These are phyloP conservation scores for Paramecium sonneborni DNA, from an alignment of 73 alveolate genomes.

Conservation along the genomic window DNA sequence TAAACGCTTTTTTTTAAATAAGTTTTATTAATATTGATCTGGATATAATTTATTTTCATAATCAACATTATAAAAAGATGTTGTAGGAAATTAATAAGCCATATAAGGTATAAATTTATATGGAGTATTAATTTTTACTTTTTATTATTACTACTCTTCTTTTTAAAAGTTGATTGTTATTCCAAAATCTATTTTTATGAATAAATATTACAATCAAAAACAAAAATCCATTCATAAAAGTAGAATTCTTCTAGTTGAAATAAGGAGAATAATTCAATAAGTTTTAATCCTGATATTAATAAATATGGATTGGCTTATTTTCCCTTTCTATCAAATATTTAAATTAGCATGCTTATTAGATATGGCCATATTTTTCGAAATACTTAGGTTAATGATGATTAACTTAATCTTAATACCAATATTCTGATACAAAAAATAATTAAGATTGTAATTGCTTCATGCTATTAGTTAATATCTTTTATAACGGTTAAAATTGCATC, in stretches of 20 bases:
- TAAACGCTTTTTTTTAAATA: constrained; percentile 37
- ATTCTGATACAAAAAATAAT: constrained; percentile 63
- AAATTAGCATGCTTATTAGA: constrained; percentile 46
- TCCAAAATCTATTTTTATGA: not conserved
- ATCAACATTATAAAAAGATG: constrained; percentile 38
- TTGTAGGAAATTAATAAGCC: constrained; percentile 32
- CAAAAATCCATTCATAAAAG: constrained; percentile 69
- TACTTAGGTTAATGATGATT: constrained; percentile 12
- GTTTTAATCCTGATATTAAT: constrained; percentile 50
- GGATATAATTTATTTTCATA: constrained; percentile 13
- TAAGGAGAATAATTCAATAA: constrained; percentile 55
- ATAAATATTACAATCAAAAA: constrained; percentile 59
- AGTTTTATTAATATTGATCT: constrained; percentile 22
- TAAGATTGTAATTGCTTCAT: constrained; percentile 18
- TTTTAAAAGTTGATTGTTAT: not conserved
- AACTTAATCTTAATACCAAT: constrained; percentile 35
- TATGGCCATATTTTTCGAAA: constrained; percentile 65
- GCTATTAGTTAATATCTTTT: constrained; percentile 39
- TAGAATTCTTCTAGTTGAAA: constrained; percentile 62
- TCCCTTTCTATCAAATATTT: constrained; percentile 62
- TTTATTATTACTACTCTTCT: not conserved
- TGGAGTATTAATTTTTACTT: constrained; percentile 52
- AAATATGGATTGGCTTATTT: constrained; percentile 11
- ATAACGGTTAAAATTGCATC: constrained; percentile 58
- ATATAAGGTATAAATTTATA: constrained; percentile 54